Conservation (phyloP, 2,329 filamentous ascomycete species). For the Exophiala bonariae region DNA sequence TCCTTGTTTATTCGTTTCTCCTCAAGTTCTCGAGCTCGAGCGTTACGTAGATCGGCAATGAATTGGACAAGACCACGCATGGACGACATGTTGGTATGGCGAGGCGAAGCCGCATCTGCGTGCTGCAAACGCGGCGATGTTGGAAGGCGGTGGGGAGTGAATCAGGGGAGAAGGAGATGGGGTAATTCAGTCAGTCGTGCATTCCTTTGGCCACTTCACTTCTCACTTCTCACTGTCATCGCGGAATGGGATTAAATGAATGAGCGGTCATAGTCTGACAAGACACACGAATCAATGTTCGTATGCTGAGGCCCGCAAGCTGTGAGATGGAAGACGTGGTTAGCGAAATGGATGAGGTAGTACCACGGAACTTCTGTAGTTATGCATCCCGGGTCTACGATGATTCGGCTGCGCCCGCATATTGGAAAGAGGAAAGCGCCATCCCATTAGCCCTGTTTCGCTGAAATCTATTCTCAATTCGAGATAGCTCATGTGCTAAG, state of each 20-base stretch:
- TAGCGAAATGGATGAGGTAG: no score
- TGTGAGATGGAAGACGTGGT: no score
- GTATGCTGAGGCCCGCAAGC: no score
- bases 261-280: background rate
- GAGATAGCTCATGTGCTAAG: no score
- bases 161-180: background rate
- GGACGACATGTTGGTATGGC: slow-evolving; percentile 32
- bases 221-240: background rate
- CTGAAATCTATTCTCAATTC: no score
- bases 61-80: slow-evolving; percentile 87
- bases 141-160: background rate
- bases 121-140: background rate
- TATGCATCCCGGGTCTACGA: no score
- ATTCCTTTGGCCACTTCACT: background rate
- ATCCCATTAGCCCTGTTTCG: no score
- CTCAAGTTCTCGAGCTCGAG: slow-evolving; percentile 89
- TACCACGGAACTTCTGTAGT: no score
- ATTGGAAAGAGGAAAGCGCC: no score
- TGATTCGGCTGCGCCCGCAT: no score
- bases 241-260: background rate
- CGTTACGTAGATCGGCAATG: slow-evolving; percentile 94
- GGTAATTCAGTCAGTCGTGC: background rate
- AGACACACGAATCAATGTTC: no score
- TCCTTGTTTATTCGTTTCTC: slow-evolving; percentile 99
- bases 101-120: slow-evolving; percentile 5